phyloP scores from a whole-genome alignment of 768 basidiomycete genomes.

The Strobilomyces confusus region DNA sequence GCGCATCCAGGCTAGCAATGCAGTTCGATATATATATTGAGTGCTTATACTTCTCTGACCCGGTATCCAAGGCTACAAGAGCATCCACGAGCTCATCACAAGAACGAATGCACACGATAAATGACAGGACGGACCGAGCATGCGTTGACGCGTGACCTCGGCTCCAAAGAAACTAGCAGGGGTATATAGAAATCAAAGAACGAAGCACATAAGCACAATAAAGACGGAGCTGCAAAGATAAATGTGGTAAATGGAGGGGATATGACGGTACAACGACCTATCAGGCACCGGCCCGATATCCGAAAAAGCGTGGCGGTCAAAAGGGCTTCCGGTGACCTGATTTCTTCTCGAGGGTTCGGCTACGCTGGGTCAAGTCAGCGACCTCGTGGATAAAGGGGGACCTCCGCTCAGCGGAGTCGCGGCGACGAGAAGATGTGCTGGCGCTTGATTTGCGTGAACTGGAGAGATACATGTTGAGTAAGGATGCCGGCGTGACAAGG shows the following conservation, averaged over 20 bases:
- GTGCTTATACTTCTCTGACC: no score
- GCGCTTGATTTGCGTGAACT: conserved; percentile 1
- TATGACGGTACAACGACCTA: not conserved
- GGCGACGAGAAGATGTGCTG: conserved; percentile 7
- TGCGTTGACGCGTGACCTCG: conserved; percentile 6
- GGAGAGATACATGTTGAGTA: not conserved
- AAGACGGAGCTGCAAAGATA: not conserved
- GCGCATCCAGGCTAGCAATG: no score
- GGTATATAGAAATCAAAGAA: conserved; percentile 1
- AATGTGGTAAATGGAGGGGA: not conserved
- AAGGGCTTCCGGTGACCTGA: conserved; percentile 14
- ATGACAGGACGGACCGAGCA: conserved; percentile 4
- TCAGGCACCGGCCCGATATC: not conserved
- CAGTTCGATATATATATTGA: no score
- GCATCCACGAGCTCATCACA: not conserved
- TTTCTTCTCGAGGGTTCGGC: conserved; percentile 6
- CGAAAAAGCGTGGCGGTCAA: not conserved
- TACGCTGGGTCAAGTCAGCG: conserved; percentile 9
- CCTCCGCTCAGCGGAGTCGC: conserved; percentile 1
- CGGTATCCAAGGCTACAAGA: conserved; percentile 12
- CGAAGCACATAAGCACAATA: conserved; percentile 7
- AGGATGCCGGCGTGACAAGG: not conserved
- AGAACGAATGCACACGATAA: conserved; percentile 10
- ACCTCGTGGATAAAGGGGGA: conserved; percentile 3
- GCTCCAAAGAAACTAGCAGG: not conserved